phyloP scores from a whole-genome alignment of 495 filamentous ascomycete genomes.

The Lichenothelia convexa region DNA sequence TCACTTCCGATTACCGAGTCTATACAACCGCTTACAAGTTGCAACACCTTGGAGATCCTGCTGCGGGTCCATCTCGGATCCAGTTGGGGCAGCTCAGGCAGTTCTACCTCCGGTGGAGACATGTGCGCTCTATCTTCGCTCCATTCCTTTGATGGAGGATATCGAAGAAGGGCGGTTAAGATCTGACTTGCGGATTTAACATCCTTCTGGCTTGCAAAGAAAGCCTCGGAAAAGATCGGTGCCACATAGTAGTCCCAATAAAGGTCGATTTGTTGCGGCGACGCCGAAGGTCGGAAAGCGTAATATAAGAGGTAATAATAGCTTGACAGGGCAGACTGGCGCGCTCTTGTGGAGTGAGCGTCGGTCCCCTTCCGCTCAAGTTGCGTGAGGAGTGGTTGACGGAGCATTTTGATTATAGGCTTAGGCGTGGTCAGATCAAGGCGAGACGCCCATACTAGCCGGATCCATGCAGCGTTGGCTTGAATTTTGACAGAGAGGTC shows the following conservation, averaged over 20 bases:
- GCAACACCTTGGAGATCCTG: slow-evolving; percentile 40
- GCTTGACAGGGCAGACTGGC: slow-evolving; percentile 43
- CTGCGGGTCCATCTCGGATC: slow-evolving; percentile 80
- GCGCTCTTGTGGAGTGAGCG: slow-evolving; percentile 35
- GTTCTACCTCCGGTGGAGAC: slow-evolving; percentile 26
- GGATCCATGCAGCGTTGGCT: slow-evolving; percentile 69
- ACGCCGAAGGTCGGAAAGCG: slow-evolving; percentile 50
- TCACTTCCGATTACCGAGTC: too few relatives aligned
- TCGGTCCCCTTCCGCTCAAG: slow-evolving; percentile 43
- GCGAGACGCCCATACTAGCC: slow-evolving; percentile 52
- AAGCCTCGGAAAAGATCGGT: slow-evolving; percentile 30
- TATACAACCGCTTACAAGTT: too few relatives aligned
- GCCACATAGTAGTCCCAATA: slow-evolving; percentile 67
- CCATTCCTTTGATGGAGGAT: slow-evolving; percentile 48
- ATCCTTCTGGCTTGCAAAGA: slow-evolving; percentile 10
- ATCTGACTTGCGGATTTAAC: slow-evolving; percentile 35
- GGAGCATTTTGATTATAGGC: slow-evolving; percentile 45
- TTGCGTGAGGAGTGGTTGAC: slow-evolving; percentile 49
- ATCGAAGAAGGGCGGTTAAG: slow-evolving; percentile 49
- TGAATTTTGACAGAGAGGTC: slow-evolving; percentile 53
- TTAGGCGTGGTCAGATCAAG: slow-evolving; percentile 39
- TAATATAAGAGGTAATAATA: slow-evolving; percentile 77
- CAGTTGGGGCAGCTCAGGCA: slow-evolving; percentile 57
- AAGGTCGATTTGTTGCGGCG: slow-evolving; percentile 40
- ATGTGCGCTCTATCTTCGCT: slow-evolving; percentile 48